Conservation (phyloP, 768 basidiomycete species). For the Lanmaoa rubissima region DNA sequence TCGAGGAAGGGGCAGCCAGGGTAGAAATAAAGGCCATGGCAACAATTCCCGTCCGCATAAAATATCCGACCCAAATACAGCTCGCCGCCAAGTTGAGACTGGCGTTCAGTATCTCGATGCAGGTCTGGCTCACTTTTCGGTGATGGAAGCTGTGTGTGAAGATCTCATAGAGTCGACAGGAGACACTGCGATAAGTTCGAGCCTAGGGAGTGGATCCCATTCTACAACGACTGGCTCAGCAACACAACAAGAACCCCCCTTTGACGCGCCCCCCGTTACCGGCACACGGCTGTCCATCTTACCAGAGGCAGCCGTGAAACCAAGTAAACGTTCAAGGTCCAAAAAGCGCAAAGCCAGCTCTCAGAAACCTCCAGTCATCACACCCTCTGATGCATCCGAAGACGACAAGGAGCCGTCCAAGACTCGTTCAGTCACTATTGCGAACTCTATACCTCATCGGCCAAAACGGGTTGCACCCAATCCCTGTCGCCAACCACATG, state of each 20-base stretch:
- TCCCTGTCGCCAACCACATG: neutral
- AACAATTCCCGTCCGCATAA: neutral
- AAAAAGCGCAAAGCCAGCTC: slow-evolving; percentile 20
- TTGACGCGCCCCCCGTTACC: neutral
- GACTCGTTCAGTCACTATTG: neutral
- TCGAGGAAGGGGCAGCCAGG: neutral
- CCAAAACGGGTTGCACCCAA: slow-evolving; percentile 13
- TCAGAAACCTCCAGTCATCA: slow-evolving; percentile 18
- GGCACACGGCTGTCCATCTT: neutral
- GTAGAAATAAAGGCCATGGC: neutral
- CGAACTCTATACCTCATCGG: slow-evolving; percentile 3
- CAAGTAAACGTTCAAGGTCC: neutral
- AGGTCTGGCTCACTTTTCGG: slow-evolving; percentile 6
- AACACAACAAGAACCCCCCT: neutral
- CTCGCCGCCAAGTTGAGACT: neutral
- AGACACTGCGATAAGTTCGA: neutral
- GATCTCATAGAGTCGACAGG: slow-evolving; percentile 2
- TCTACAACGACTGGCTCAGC: neutral
- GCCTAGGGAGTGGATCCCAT: neutral
- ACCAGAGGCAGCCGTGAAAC: neutral
- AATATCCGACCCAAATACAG: neutral
- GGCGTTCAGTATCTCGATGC: neutral
- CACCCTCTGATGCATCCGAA: slow-evolving; percentile 23
- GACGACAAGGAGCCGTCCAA: slow-evolving; percentile 15
- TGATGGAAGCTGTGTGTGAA: neutral